Evolutionary conservation across 1,139 yeast genomes (phyloP).

Genomic region (Kodamaea anthophila): DNA sequence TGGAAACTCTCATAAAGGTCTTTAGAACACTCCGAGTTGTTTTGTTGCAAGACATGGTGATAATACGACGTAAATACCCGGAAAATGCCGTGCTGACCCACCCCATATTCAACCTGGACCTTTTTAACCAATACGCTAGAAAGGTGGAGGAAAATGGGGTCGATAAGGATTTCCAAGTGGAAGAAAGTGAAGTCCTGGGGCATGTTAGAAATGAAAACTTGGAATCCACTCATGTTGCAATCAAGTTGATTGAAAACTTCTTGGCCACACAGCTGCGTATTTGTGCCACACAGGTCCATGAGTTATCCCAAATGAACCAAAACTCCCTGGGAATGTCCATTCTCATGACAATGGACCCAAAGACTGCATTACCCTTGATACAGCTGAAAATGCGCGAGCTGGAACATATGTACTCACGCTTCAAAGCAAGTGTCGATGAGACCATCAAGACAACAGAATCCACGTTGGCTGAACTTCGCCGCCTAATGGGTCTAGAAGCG

Average conservation of each 20-base stretch:
- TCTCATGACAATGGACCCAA: conserved; percentile 13
- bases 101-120: conserved; percentile 21
- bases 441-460: conserved; percentile 1
- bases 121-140: conserved; percentile 18
- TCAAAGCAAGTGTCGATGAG: conserved; percentile 12
- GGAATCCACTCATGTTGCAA: background rate
- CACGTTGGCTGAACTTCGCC: conserved; percentile 1
- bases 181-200: too few relatives aligned
- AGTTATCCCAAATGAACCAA: conserved; percentile 15
- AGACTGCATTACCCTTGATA: conserved; percentile 14
- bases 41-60: conserved; percentile 31
- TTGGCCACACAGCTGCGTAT: conserved; percentile 12
- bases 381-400: conserved; percentile 17
- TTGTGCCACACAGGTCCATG: conserved; percentile 3
- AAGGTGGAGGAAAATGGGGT: conserved; percentile 11
- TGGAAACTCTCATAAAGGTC: conserved; percentile 14
- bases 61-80: conserved; percentile 21
- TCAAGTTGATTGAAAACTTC: conserved; percentile 4
- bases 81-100: conserved; percentile 22
- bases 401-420: conserved; percentile 11
- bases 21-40: conserved; percentile 19
- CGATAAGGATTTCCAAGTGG: conserved; percentile 6
- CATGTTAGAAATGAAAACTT: too few relatives aligned
- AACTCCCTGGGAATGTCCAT: conserved; percentile 19
- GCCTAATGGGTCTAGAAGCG: background rate